Evolutionary conservation across 192 early-diverging fungal genomes (phyloP), one percentile per base, ranked within the genome.

Genomic region (Rhizoclosmatium globosum): DNA sequence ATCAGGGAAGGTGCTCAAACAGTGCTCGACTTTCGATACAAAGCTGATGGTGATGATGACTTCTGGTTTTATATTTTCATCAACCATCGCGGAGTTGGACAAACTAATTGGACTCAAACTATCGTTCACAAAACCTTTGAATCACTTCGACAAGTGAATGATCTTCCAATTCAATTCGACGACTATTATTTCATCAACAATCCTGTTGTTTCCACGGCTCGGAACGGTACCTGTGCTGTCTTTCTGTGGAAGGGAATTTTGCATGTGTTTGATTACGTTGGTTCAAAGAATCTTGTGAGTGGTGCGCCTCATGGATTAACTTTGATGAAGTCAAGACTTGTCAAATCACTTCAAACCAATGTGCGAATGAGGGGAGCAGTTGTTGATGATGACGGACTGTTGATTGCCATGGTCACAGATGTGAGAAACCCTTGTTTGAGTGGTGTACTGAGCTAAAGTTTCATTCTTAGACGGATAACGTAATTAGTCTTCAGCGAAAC

Each of bases 231-330:
- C 3, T 72, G 70, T 39, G 70, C 70, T 38, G 42, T 72, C 17
- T 72, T 50, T 50, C 13, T 72, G 70, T 72, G 47, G 43, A 72
- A 72, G 41, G 70, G 70, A 21, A 41, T 41, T 17, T 21, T 72
- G 53, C 70, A 72, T 72, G 53, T 72, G 7, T 57, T 72, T 39
- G 70, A 72, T 43, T 57, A 15, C 15, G 70, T 72, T 58, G 70
- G 70, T 2, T 3, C 48, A 2, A 23, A 31, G 11, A 58, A n/a
- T 19, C 53, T 72, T 21, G 31, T 17, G 70, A 47, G 47, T 17
- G 70, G 43, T 21, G 19, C 48, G 11, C 38, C 50, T 21, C 70
- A 72, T 41, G 70, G 70, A 72, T 72, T 72, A 19, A 72, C 53
- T 9, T 41, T 72, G 53, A 72, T 44, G 23, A 72, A 57, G 41